Evolutionary conservation across 176 grass and related monocot genomes (phyloP), one percentile per base, ranked within the genome.

Genomic region (bread wheat (Triticum aestivum)): DNA sequence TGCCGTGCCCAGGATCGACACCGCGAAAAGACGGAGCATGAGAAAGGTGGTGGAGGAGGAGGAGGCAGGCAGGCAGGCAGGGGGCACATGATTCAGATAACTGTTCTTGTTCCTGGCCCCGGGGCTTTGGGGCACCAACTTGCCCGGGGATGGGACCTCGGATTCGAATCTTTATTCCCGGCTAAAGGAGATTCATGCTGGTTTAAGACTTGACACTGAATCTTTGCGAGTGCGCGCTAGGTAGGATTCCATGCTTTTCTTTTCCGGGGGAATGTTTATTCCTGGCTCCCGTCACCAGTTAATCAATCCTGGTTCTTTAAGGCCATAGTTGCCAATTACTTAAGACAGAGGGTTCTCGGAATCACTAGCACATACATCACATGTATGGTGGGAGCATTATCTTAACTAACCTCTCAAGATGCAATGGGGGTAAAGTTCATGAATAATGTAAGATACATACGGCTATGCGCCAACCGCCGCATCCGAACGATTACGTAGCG

Each of bases 141-240:
- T 80, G 85, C 37, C 18, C 75, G 74, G 84, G 41, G 76, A 84
- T 69, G 85, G 85, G 75, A 37, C 75, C 59, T 75, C 44, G 24
- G 72, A 58, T 79, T 68, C 27, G 58, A 91, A 79, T 84, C 73
- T 75, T 38, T 80, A 69, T 84, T 87, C 58, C 37, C 44, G 61
- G 5, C 75, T 75, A 32, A 69, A 87, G 75, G 89, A 84, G 81
- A 87, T 87, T 32, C 89, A 87, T 87, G 81, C 58, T 91, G 61
- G 76, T 75, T 87, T 87, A 61, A 29, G 51, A 62, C 51, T 91
- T 91, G 81, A 64, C 89, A 70, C 27, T 91, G 82, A 91, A 88
- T 91, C 81, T 91, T 91, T 91, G 65, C 81, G 52, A 87, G 89
- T 91, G 89, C 89, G 75, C 75, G 85, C 81, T 81, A 87, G 42